These are phyloP conservation scores for Curvularia spicifera DNA, from an alignment of 2,329 filamentous ascomycete species.

Conservation along the genomic window DNA sequence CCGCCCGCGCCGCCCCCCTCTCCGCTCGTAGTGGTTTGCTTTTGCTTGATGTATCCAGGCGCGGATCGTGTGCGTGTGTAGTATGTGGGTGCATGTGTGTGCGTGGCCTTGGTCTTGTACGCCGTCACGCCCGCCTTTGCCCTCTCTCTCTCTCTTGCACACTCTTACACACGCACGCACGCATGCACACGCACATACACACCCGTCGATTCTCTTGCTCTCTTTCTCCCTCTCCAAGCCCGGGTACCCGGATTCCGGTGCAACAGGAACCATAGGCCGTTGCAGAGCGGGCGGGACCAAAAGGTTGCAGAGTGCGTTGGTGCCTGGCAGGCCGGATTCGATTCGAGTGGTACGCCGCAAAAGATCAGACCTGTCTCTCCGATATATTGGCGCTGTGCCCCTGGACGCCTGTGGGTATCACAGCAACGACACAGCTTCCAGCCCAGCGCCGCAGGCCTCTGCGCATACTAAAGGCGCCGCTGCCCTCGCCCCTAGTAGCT, in stretches of 20 bases:
- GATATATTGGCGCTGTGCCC: conserved; percentile 50
- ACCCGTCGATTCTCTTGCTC: conserved; percentile 9
- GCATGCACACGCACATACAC: no score
- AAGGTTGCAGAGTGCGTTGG: conserved; percentile 49
- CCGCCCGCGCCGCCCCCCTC: background rate
- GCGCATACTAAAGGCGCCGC: conserved; percentile 47
- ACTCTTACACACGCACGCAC: background rate
- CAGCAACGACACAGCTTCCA: conserved; percentile 48
- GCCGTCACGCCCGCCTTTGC: conserved; percentile 32
- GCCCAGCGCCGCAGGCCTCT: conserved; percentile 42
- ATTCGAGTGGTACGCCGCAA: conserved; percentile 42
- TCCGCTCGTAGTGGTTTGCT: conserved; percentile 36
- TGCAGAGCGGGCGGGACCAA: conserved; percentile 45
- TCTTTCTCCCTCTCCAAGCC: conserved; percentile 42
- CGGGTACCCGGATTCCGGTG: conserved; percentile 43
- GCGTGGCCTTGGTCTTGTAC: conserved; percentile 46
- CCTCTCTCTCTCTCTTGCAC: conserved; percentile 9
- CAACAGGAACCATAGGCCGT: conserved; percentile 45
- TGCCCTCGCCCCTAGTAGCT: conserved; percentile 42
- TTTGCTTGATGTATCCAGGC: conserved; percentile 42
- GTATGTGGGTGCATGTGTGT: conserved; percentile 16
- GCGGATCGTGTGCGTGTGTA: conserved; percentile 11
- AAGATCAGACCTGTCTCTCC: conserved; percentile 42
- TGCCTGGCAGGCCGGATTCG: conserved; percentile 46
- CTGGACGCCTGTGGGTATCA: conserved; percentile 46